Percentiles rank a stretch among this genome's conserved stretches.
Conservation (phyloP, 371 early-diverging fungal species). For the Synchytrium microbalum region DNA sequence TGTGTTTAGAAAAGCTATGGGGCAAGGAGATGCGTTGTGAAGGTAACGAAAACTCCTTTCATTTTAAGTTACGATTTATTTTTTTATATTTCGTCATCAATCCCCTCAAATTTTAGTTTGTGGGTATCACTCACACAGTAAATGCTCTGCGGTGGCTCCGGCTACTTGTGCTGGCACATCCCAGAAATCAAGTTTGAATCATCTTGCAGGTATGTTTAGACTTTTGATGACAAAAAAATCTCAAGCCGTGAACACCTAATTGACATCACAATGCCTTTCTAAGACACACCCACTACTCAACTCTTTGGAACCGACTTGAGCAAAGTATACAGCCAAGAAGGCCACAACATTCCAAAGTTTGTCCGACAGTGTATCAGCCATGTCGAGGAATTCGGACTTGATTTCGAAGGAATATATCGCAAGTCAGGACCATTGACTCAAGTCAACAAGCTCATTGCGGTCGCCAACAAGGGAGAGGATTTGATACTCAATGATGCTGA, state of each 20-base stretch:
- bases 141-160: constrained; percentile 26
- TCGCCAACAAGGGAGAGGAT: constrained; percentile 42
- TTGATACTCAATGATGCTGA: constrained; percentile 12
- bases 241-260: neutral
- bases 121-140: constrained; percentile 53
- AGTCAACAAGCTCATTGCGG: constrained; percentile 42
- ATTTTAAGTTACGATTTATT: neutral
- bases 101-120: constrained; percentile 32
- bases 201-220: neutral
- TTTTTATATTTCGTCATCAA: neutral
- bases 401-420: constrained; percentile 88
- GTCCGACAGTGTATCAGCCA: constrained; percentile 68
- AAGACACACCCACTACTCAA: too few relatives aligned
- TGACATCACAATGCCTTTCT: neutral
- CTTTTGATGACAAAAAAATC: neutral
- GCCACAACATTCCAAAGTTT: constrained; percentile 53
- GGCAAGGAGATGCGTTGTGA: constrained; percentile 72
- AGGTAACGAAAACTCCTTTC: constrained; percentile 13
- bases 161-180: neutral
- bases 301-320: constrained; percentile 55
- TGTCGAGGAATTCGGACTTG: constrained; percentile 60
- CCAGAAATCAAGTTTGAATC: neutral
- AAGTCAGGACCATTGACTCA: constrained; percentile 86
- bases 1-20: constrained; percentile 80
- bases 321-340: constrained; percentile 46